Evolutionary conservation across 306 rosid species (phyloP), one percentile per base, ranked within the genome.

Genomic region (Vigna mungo): DNA sequence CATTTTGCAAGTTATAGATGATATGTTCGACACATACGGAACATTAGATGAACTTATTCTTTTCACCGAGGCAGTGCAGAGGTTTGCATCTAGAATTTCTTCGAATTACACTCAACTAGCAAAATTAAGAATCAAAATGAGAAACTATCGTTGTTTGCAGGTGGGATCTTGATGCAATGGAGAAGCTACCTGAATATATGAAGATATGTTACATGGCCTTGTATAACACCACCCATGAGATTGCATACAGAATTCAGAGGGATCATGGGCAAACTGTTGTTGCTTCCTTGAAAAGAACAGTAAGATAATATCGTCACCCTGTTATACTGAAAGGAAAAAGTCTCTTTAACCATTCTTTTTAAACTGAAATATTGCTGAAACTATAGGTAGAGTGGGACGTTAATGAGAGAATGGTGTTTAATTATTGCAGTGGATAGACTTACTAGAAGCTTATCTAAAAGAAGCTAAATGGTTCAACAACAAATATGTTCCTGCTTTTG

Each of bases 141-240:
- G 2, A 59, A 36, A 48, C 9, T 36, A 21, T 0, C 16, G 5
- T 51, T 70, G 37, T 59, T 61, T 73, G 1, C 46, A 86, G 89
- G 77, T 83, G 89, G 89, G 84, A 86, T 71, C 82, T 86, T 71
- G 85, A 78, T 58, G 79, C 74, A 1, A 80, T 86, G 85, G 87
- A 80, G 25, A 41, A 80, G 4, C 39, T 83, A 3, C 89, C 89
- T 9, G 82, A 80, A 43, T 83, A 83, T 37, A 83, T 86, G 89
- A 86, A 80, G 34, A 77, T 86, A 86, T 73, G 85, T 23, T 86
- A 83, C 10, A 86, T 83, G 87, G 89, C 89, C 63, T 73, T 83
- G 69, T 83, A 77, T 46, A 86, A 86, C 59, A 83, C 85, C 0
- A 83, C 77, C 47, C 47, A 80, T 41, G 89, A 86, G 68, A 83